Evolutionary conservation across 805 yeast genomes (phyloP).

Genomic region (Brettanomyces custersianus): DNA sequence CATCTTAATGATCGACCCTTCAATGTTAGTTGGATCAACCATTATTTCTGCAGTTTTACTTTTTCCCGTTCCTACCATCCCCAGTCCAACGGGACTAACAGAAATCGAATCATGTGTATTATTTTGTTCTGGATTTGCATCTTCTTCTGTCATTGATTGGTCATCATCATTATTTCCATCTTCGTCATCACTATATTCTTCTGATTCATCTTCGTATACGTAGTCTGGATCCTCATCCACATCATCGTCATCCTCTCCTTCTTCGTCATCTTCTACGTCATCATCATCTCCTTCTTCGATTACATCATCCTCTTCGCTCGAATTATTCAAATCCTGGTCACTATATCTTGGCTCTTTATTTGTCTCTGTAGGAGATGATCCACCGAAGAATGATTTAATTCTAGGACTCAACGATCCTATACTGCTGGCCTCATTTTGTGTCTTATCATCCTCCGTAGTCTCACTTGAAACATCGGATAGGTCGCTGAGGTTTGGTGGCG

Average conservation of each 20-base stretch:
- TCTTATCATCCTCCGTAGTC: constrained; percentile 27
- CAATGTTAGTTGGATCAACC: not conserved
- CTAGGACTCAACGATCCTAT: constrained; percentile 11
- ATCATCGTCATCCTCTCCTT: constrained; percentile 19
- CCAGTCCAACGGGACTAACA: not conserved
- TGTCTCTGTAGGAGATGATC: too few relatives aligned
- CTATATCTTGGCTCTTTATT: constrained; percentile 17
- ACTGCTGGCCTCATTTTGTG: constrained; percentile 12
- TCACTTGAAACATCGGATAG: constrained; percentile 41
- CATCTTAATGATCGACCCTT: not conserved
- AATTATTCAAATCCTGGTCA: constrained; percentile 12
- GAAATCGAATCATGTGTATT: too few relatives aligned
- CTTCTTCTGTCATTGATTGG: not conserved
- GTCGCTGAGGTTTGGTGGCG: constrained; percentile 47
- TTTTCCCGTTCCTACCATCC: not conserved
- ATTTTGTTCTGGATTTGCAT: not conserved
- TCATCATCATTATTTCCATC: not conserved
- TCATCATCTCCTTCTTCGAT: constrained; percentile 13
- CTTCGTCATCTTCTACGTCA: constrained; percentile 18
- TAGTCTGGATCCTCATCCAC: constrained; percentile 13
- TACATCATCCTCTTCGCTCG: constrained; percentile 9
- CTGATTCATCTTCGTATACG: constrained; percentile 17
- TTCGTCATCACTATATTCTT: constrained; percentile 17
- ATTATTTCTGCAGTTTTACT: not conserved
- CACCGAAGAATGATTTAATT: constrained; percentile 22